A percentile compares a stretch with the other conserved stretches of the same genome.
These are phyloP conservation scores for Suillus discolor DNA, from an alignment of 768 basidiomycete genomes.

Conservation along the genomic window DNA sequence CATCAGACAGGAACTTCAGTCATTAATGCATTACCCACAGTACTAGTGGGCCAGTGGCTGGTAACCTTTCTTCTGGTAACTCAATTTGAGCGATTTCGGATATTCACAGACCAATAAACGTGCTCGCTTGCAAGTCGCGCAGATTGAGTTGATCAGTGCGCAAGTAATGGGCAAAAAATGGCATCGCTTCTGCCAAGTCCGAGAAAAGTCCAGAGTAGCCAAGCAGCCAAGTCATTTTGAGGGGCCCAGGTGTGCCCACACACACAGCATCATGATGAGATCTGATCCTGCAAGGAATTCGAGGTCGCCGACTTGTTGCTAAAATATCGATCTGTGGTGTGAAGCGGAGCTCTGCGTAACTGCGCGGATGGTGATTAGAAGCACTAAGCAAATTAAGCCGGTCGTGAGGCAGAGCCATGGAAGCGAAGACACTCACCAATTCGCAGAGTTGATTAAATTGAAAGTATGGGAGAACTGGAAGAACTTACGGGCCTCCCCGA, in stretches of 20 bases:
- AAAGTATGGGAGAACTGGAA: neutral
- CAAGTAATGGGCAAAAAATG: neutral
- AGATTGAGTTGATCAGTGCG: neutral
- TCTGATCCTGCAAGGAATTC: too few relatives aligned
- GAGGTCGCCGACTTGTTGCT: neutral
- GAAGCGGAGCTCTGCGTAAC: neutral
- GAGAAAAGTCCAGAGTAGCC: neutral
- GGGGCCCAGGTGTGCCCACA: neutral
- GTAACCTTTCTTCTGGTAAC: constrained; percentile 3
- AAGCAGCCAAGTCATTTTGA: neutral
- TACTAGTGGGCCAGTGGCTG: neutral
- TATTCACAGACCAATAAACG: neutral
- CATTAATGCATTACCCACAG: neutral
- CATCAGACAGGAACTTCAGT: neutral
- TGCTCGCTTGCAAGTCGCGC: neutral
- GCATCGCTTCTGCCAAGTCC: neutral
- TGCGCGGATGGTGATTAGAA: neutral
- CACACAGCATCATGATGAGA: neutral
- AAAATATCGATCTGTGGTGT: neutral
- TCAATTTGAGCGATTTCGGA: neutral
- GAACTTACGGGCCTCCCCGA: constrained; percentile 1
- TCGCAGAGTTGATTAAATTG: neutral
- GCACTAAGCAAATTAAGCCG: neutral
- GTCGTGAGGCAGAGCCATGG: neutral
- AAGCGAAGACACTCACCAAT: neutral